These are phyloP conservation scores for Rhynchospora tenuis DNA, from an alignment of 176 grass and related monocot species.

Conservation along the genomic window DNA sequence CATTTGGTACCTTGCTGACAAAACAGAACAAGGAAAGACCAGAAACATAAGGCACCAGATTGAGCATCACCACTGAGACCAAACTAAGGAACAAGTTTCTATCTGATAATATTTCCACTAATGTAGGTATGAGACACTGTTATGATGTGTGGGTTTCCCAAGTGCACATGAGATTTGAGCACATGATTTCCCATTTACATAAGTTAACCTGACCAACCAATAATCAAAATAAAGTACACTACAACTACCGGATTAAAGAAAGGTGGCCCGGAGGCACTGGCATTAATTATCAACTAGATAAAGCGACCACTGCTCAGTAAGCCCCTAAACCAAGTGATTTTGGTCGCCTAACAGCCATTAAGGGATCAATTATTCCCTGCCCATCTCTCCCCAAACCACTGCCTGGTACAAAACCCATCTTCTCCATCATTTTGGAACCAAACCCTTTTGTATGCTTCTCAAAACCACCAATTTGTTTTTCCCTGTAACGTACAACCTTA, in stretches of 20 bases:
- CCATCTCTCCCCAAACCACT: slow-evolving; percentile 67
- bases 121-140: not conserved
- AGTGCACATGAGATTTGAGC: not conserved
- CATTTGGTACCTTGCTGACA: not conserved
- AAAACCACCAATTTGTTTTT: slow-evolving; percentile 38
- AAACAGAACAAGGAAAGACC: not conserved
- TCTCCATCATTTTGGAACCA: slow-evolving; percentile 87
- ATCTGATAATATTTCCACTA: not conserved
- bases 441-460: slow-evolving; percentile 92
- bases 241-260: not conserved
- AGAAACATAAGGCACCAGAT: not conserved
- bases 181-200: not conserved
- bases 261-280: not conserved
- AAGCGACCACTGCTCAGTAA: not conserved
- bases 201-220: not conserved
- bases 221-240: not conserved
- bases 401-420: slow-evolving; percentile 76
- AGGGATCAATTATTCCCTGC: slow-evolving; percentile 56
- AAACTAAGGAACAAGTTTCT: not conserved
- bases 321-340: slow-evolving; percentile 51
- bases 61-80: not conserved
- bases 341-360: slow-evolving; percentile 49
- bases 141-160: not conserved
- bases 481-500: slow-evolving; percentile 21
- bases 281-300: not conserved